phyloP scores from a whole-genome alignment of 495 filamentous ascomycete genomes.

The Astrocystis sublimbata region DNA sequence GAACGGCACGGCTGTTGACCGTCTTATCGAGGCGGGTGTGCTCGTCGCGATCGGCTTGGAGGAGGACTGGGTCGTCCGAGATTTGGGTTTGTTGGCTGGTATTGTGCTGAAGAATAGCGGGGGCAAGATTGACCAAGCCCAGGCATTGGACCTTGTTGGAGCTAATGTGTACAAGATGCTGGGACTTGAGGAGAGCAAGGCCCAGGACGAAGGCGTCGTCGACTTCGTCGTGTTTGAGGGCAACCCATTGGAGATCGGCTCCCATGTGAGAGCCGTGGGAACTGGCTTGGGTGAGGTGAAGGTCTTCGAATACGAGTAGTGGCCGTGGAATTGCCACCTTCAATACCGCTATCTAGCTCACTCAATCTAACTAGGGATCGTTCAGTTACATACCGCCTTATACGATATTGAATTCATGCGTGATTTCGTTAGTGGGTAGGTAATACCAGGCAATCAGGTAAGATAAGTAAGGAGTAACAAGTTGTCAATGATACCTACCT shows the following conservation, averaged over 20 bases:
- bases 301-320: slow-evolving; percentile 29
- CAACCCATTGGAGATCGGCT: slow-evolving; percentile 45
- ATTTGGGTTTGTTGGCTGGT: slow-evolving; percentile 50
- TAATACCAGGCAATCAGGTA: too few relatives aligned
- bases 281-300: slow-evolving; percentile 35
- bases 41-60: slow-evolving; percentile 45
- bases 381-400: too few relatives aligned
- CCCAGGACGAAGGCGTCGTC: slow-evolving; percentile 8
- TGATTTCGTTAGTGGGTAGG: too few relatives aligned
- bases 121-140: slow-evolving; percentile 38
- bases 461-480: too few relatives aligned
- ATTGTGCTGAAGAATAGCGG: slow-evolving; percentile 50
- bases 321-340: neutral
- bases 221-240: slow-evolving; percentile 50
- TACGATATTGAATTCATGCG: too few relatives aligned
- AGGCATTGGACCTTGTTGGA: slow-evolving; percentile 48
- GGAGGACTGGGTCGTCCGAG: slow-evolving; percentile 52
- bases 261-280: slow-evolving; percentile 42
- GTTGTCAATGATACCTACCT: too few relatives aligned
- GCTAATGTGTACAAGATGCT: slow-evolving; percentile 52
- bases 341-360: neutral
- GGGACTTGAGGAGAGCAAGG: slow-evolving; percentile 32
- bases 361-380: too few relatives aligned
- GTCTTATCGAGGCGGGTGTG: slow-evolving; percentile 48
- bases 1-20: slow-evolving; percentile 51